phyloP scores from a whole-genome alignment of 257 asterid genomes.

The Solanum piurae region DNA sequence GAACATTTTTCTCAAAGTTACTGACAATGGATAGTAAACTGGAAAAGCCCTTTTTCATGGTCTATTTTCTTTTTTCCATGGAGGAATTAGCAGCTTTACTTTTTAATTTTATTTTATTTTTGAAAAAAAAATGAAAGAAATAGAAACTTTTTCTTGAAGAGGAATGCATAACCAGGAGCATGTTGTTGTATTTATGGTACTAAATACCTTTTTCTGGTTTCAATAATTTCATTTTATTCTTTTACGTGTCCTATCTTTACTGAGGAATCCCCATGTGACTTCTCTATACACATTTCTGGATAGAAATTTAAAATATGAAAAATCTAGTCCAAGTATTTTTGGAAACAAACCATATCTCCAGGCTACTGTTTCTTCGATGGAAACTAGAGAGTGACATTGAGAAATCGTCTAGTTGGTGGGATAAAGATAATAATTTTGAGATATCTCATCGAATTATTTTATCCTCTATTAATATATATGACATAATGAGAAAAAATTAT shows the following conservation, averaged over 20 bases:
- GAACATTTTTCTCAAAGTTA: constrained; percentile 1
- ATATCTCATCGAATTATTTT: background rate
- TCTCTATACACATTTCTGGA: background rate
- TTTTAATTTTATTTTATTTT: background rate
- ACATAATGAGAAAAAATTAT: background rate
- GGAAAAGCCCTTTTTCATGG: background rate
- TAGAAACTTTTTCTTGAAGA: background rate
- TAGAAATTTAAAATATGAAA: background rate
- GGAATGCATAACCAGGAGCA: background rate
- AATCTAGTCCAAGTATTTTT: background rate
- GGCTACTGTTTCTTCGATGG: background rate
- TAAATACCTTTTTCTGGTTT: background rate
- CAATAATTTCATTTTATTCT: background rate
- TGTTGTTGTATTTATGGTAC: background rate
- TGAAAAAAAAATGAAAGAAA: background rate
- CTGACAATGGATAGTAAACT: background rate
- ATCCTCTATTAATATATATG: too few species aligned
- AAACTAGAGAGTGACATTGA: background rate
- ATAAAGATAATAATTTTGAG: background rate
- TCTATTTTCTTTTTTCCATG: background rate
- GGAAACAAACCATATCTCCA: background rate
- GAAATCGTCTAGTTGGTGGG: background rate
- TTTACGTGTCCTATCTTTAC: background rate
- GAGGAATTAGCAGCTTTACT: background rate
- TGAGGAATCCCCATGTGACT: background rate